These are phyloP conservation scores for Eutypella sp. DNA, from an alignment of 2,329 filamentous ascomycete species.

Conservation along the genomic window DNA sequence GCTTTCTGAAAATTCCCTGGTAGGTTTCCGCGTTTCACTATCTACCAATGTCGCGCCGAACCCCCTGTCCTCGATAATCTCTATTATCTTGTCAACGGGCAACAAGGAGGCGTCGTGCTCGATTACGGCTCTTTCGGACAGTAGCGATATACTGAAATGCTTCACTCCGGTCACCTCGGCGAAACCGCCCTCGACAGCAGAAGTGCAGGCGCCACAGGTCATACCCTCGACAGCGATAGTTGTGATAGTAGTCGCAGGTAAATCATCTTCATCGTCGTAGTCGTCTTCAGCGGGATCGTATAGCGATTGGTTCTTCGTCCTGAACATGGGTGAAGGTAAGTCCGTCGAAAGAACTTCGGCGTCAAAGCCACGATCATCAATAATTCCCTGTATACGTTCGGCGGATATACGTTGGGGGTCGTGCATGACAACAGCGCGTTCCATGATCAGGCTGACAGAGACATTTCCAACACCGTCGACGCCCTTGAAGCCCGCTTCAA, in stretches of 20 bases:
- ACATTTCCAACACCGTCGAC: slow-evolving; percentile 79
- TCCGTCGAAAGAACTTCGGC: slow-evolving; percentile 83
- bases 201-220: slow-evolving; percentile 88
- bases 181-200: slow-evolving; percentile 77
- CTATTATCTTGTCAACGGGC: slow-evolving; percentile 48
- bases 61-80: slow-evolving; percentile 65
- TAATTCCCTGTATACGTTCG: slow-evolving; percentile 74
- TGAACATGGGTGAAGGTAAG: slow-evolving; percentile 51
- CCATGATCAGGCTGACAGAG: slow-evolving; percentile 90
- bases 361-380: slow-evolving; percentile 90
- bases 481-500: slow-evolving; percentile 84
- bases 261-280: slow-evolving; percentile 29
- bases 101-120: slow-evolving; percentile 64
- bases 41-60: slow-evolving; percentile 79
- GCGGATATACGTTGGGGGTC: slow-evolving; percentile 69
- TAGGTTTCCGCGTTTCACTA: slow-evolving; percentile 47
- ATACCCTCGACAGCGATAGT: slow-evolving; percentile 79
- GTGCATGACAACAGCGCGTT: slow-evolving; percentile 90
- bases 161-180: slow-evolving; percentile 68
- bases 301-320: slow-evolving; percentile 25
- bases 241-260: slow-evolving; percentile 52
- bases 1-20: slow-evolving; percentile 25
- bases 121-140: slow-evolving; percentile 81
- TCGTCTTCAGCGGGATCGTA: slow-evolving; percentile 26
- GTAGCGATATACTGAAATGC: slow-evolving; percentile 73